Evolutionary conservation across 305 asterid genomes (phyloP).

Genomic region (Fraxinus baroniana): DNA sequence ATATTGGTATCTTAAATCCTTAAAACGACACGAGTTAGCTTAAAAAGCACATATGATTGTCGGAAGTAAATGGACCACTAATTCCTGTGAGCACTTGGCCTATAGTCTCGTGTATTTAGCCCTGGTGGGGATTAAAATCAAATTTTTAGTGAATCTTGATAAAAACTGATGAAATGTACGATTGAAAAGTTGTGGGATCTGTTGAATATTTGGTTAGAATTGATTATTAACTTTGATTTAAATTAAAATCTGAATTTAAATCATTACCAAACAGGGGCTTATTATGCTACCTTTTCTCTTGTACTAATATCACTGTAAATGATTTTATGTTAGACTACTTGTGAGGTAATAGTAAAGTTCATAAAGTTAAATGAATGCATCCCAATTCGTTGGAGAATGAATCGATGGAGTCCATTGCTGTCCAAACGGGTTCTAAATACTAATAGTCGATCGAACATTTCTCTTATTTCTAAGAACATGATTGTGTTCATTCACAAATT

Average conservation of each 20-base stretch:
- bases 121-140: no score
- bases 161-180: background rate
- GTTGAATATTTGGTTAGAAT: no score
- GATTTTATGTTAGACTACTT: no score
- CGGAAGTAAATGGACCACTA: background rate
- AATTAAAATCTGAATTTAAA: no score
- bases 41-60: background rate
- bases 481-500: background rate
- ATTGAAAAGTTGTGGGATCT: no score
- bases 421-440: background rate
- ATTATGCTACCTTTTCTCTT: background rate
- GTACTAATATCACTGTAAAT: background rate
- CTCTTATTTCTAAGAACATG: background rate
- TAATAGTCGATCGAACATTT: background rate
- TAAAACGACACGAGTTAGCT: background rate
- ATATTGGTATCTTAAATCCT: background rate
- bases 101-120: background rate
- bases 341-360: background rate
- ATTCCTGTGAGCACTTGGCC: background rate
- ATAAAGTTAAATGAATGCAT: background rate
- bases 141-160: background rate
- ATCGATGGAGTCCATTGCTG: background rate
- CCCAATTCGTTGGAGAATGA: background rate
- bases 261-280: no score
- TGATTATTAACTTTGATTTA: no score